Conservation (phyloP, 768 basidiomycete species). For the Kwoniella sp. region DNA sequence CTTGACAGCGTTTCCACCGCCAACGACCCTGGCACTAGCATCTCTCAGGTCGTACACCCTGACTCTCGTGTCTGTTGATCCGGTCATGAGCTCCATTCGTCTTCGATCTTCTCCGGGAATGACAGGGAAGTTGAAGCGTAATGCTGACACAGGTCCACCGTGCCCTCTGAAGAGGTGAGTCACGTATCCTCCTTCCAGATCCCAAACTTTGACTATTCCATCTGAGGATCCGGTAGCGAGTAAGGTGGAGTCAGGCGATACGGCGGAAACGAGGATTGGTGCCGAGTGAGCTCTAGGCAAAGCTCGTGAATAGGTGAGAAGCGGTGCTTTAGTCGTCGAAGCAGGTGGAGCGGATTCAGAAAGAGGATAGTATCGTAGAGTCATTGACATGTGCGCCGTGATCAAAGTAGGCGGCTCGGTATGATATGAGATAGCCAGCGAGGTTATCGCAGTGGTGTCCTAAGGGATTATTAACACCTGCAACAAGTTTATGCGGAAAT, state of each 20-base stretch:
- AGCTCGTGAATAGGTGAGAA: constrained; percentile 70
- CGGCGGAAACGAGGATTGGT: constrained; percentile 83
- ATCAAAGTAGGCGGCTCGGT: constrained; percentile 64
- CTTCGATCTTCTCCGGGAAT: constrained; percentile 27
- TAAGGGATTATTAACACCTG: constrained; percentile 55
- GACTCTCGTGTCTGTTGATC: constrained; percentile 86
- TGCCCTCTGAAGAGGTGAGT: constrained; percentile 96
- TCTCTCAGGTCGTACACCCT: constrained; percentile 86
- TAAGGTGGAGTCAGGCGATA: constrained; percentile 74
- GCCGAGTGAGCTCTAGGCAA: constrained; percentile 86
- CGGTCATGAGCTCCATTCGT: constrained; percentile 81
- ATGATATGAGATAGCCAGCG: constrained; percentile 78
- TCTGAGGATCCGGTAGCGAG: constrained; percentile 96
- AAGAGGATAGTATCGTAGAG: constrained; percentile 80
- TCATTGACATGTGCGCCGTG: constrained; percentile 76
- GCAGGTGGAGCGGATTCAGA: constrained; percentile 57
- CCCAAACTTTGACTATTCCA: constrained; percentile 96
- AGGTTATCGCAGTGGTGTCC: constrained; percentile 82
- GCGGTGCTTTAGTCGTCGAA: constrained; percentile 50
- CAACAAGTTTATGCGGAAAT: no score
- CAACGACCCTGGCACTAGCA: constrained; percentile 61
- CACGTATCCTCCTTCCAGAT: constrained; percentile 78
- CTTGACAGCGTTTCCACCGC: constrained; percentile 60
- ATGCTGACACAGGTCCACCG: constrained; percentile 92
- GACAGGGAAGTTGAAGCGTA: constrained; percentile 77